Percentiles rank a stretch among this genome's conserved stretches.
Conservation (phyloP, 2,329 filamentous ascomycete genomes). For the Fusarium sp. region DNA sequence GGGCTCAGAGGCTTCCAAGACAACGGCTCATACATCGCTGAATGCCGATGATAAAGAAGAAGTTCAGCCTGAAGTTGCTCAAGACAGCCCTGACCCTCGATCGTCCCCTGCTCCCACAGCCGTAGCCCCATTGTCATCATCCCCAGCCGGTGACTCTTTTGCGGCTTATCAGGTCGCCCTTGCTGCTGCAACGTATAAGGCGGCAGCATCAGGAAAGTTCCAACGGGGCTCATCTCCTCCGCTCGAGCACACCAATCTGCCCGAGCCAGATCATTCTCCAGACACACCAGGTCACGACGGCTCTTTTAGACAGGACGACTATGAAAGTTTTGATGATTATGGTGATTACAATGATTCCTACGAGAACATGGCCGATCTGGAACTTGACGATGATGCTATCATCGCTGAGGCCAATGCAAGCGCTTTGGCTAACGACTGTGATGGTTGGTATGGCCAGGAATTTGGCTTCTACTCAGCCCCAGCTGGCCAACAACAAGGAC, state of each 20-base stretch:
- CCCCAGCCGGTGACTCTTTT: slow-evolving; percentile 44
- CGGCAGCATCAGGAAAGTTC: slow-evolving; percentile 81
- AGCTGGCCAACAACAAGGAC: slow-evolving; percentile 55
- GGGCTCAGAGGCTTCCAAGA: slow-evolving; percentile 57
- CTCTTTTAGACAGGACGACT: slow-evolving; percentile 56
- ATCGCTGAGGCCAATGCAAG: slow-evolving; percentile 96
- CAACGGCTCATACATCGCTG: slow-evolving; percentile 65
- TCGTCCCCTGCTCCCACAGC: slow-evolving; percentile 21
- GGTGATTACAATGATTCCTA: slow-evolving; percentile 64
- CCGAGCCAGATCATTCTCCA: slow-evolving; percentile 25
- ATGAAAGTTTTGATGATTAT: slow-evolving; percentile 51
- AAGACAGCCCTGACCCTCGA: slow-evolving; percentile 8
- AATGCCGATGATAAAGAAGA: slow-evolving; percentile 48
- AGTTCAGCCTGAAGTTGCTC: slow-evolving; percentile 9
- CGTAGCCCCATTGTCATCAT: slow-evolving; percentile 11
- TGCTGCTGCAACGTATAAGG: slow-evolving; percentile 81
- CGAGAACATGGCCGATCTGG: slow-evolving; percentile 74
- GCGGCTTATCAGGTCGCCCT: slow-evolving; percentile 86
- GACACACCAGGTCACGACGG: slow-evolving; percentile 19
- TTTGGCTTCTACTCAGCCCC: slow-evolving; percentile 92
- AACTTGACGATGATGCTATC: slow-evolving; percentile 86
- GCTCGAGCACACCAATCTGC: slow-evolving; percentile 38
- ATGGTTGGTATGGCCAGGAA: slow-evolving; percentile 95
- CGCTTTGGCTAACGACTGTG: slow-evolving; percentile 88
- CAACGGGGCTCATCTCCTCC: slow-evolving; percentile 65